Conservation (phyloP, 2,329 filamentous ascomycete species). For the Aureobasidium leucospermi region DNA sequence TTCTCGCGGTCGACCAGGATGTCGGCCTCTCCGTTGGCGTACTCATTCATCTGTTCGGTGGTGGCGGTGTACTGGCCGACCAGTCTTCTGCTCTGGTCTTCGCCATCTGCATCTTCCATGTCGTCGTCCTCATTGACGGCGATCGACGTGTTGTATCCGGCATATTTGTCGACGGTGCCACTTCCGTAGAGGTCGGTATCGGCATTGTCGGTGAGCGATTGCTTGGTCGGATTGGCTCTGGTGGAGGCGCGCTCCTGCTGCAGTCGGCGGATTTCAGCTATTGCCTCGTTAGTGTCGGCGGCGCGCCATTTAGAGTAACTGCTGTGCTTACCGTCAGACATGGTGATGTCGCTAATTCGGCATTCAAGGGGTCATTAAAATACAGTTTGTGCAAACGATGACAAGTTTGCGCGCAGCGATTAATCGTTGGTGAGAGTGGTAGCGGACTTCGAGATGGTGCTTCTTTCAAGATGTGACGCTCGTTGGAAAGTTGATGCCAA, state of each 20-base stretch:
- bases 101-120: constrained; percentile 67
- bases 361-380: constrained; percentile 10
- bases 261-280: constrained; percentile 46
- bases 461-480: constrained; percentile 9
- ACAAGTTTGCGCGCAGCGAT: neutral
- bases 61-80: constrained; percentile 96
- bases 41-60: constrained; percentile 86
- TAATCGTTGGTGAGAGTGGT: neutral
- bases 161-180: constrained; percentile 65
- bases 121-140: constrained; percentile 72
- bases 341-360: constrained; percentile 2
- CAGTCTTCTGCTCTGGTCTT: constrained; percentile 60
- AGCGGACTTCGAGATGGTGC: neutral
- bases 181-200: constrained; percentile 84
- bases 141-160: constrained; percentile 86
- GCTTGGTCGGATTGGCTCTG: constrained; percentile 77
- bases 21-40: constrained; percentile 84
- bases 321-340: constrained; percentile 11
- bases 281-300: constrained; percentile 7
- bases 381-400: neutral
- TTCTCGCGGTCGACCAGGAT: constrained; percentile 79
- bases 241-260: constrained; percentile 89
- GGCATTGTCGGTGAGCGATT: constrained; percentile 80
- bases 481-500: constrained; percentile 5
- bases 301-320: neutral